Base-by-base conservation (phyloP, 768 basidiomycete species). In the Suillus luteus region DNA sequence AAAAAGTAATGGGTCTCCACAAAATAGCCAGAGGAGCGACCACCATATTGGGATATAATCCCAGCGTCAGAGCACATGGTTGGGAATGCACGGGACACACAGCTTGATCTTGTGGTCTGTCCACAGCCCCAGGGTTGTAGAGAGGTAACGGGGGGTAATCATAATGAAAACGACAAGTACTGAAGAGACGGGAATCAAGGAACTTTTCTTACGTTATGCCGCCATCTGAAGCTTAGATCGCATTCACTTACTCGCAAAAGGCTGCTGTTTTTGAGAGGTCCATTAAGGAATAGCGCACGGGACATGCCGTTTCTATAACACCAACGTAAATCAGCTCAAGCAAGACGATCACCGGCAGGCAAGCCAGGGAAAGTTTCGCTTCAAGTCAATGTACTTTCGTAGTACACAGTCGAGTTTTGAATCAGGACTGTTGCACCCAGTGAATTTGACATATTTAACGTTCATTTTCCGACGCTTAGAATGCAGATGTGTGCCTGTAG, bases 21-120 rank as follows among this genome's bases (percentile, higher is more conserved):
- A 57, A 14, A 24, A 37, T 37, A 55, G n/a, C 19, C 38, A 33
- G 44, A 51, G 24, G 31, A 63, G 37, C 17, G 41, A 9, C n/a
- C 22, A 19, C 63, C 51, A 64, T 43, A 64, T 64, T 41, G 35
- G 62, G 64, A 52, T 15, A 41, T 31, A 41, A 41, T 41, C 24
- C 57, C 38, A 27, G 46, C 60, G 43, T 46, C 31, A 31, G 31
- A 37, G 52, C 52, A 63, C 59, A 41, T 63, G 62, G 59, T 62
- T 61, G 64, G 31, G n/a, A 66, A 19, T 64, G 27, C 57, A 41
- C 57, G 57, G 12, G n/a, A 58, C 40, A 41, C 10, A 9, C 10
- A 27, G 17, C 57, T 43, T 40, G 37, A 35, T 57, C 55, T 57
- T 15, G 55, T 41, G 57, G 24, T 12, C 9, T 52, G 22, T 17